Base-by-base conservation (phyloP, 2,329 filamentous ascomycete genomes). In the Achaetomium macrosporum region DNA sequence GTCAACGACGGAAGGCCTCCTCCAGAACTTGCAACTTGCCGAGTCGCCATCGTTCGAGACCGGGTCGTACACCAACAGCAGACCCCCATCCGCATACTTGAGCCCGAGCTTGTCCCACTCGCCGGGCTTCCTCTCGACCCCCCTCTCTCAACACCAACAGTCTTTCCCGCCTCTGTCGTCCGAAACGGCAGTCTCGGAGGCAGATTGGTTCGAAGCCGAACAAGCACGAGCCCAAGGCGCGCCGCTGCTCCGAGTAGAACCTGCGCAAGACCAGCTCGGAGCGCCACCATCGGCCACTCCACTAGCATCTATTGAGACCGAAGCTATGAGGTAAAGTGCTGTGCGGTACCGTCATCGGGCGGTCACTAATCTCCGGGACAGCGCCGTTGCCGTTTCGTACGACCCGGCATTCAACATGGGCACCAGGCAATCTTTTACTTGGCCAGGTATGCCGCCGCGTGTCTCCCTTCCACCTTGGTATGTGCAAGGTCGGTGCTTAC, bases 331-430 rank as follows among this genome's bases (percentile, higher is more conserved):
- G 63, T 65, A 53, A 29, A 61, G 15, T n/a, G 7, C 35, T 37
- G 13, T n/a, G n/a, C 12, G 29, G 13, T 17, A 2, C 17, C 15
- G 31, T 13, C n/a, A 25, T 15, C 19, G 9, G 20, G 45, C 33
- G 15, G 12, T 30, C 17, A 10, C 36, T 47, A 11, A 46, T 35
- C 15, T 4, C 6, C 13, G 13, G 10, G 54, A 40, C 31, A 76
- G 73, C 63, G 71, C 76, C 64, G 72, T 78, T 58, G 75, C 76
- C 59, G 71, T 76, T 53, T 66, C 69, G 42, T 79, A 75, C 65
- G 76, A 80, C 60, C 69, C 74, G 25, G 68, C 71, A 58, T 77
- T 78, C 63, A 69, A 68, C 57, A 78, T 80, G 75, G 76, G 75
- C 47, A 70, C 71, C 48, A 71, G 76, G 63, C 73, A 76, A 40